Evolutionary conservation across 441 rosid genomes (phyloP).

Genomic region (Gossypium trilobum): DNA sequence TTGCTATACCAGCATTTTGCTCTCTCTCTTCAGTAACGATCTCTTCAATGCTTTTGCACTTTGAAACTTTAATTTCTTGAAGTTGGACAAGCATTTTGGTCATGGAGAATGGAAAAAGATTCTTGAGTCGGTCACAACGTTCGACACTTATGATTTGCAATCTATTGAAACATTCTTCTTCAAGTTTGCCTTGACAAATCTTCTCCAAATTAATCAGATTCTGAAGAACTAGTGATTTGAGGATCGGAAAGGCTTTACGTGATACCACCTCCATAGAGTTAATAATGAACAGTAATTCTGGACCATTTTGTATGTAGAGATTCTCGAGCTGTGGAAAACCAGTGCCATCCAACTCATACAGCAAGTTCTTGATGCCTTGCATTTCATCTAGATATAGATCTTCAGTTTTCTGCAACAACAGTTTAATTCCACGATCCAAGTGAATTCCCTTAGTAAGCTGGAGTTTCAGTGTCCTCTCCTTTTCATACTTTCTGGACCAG

Average conservation of each 20-base stretch:
- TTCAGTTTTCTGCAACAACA: conserved; percentile 17
- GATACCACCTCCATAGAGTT: background rate
- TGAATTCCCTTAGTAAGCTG: conserved; percentile 1
- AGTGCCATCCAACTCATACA: conserved; percentile 5
- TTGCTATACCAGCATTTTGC: background rate
- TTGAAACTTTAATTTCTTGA: conserved; percentile 6
- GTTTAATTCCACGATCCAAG: conserved; percentile 10
- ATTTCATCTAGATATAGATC: conserved; percentile 17
- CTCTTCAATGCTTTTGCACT: conserved; percentile 12
- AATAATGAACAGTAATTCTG: background rate
- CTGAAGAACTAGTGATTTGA: conserved; percentile 23
- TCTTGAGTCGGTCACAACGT: conserved; percentile 10
- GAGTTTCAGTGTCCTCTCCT: conserved; percentile 15
- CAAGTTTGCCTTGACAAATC: conserved; percentile 9
- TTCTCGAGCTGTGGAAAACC: conserved; percentile 19
- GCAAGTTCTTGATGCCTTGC: conserved; percentile 13
- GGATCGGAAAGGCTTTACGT: background rate
- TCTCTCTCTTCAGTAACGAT: conserved; percentile 5
- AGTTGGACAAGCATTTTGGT: conserved; percentile 11
- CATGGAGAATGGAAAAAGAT: conserved; percentile 18
- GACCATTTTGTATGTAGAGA: conserved; percentile 1
- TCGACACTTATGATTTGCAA: background rate
- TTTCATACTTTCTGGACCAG: background rate
- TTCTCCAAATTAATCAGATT: conserved; percentile 10
- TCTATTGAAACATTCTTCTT: conserved; percentile 7